Percentiles rank a stretch among this genome's conserved stretches.
phyloP scores from a whole-genome alignment of 257 asterid species.

The Penstemon barbatus region DNA sequence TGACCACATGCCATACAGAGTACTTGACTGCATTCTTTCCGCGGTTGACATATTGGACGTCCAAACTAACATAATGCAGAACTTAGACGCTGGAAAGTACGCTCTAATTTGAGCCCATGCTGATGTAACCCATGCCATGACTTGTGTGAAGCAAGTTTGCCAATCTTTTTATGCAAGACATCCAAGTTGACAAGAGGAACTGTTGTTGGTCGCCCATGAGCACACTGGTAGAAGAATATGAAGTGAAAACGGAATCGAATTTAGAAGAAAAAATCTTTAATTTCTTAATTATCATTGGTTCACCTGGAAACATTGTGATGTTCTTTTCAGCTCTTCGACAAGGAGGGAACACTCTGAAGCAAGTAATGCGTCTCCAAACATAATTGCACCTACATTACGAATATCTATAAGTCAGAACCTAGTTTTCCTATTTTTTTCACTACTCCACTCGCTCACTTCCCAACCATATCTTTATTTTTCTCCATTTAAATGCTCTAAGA shows the following conservation, averaged over 20 bases:
- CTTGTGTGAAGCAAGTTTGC: conserved; percentile 42
- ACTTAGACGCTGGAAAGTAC: conserved; percentile 52
- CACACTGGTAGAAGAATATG: conserved; percentile 59
- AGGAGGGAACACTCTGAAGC: conserved; percentile 91
- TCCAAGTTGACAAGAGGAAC: conserved; percentile 80
- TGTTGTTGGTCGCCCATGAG: conserved; percentile 97
- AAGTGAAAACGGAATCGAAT: neutral
- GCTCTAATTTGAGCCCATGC: conserved; percentile 59
- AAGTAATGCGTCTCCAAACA: conserved; percentile 91
- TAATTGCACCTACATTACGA: conserved; percentile 71
- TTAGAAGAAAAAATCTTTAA: neutral
- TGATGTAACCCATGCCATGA: conserved; percentile 72
- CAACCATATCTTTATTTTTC: neutral
- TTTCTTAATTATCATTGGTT: conserved; percentile 33
- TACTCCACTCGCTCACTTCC: conserved; percentile 1
- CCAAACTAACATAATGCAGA: conserved; percentile 35
- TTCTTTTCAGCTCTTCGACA: conserved; percentile 84
- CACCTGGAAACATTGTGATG: conserved; percentile 94
- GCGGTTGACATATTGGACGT: conserved; percentile 3
- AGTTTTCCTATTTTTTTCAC: neutral
- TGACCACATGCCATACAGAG: neutral
- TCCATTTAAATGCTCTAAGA: neutral
- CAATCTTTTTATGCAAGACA: conserved; percentile 55
- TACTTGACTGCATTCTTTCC: neutral
- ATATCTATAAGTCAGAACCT: conserved; percentile 9